Evolutionary conservation across 208 protist species (phyloP).

Genomic region (Leishmania aethiopica): DNA sequence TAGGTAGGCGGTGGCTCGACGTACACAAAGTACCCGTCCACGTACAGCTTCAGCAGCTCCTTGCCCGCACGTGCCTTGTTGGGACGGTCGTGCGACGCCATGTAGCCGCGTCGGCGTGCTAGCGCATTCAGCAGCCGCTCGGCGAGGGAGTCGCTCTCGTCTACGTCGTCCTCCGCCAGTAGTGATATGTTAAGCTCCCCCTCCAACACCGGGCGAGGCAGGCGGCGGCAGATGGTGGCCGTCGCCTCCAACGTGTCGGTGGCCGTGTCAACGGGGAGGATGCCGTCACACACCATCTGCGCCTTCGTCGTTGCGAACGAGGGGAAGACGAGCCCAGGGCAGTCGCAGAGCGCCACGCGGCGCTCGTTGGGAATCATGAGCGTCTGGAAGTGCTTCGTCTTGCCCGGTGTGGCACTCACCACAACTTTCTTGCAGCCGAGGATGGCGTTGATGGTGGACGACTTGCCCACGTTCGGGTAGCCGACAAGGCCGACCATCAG

Average conservation of each 20-base stretch:
- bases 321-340: slow-evolving; percentile 98
- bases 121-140: slow-evolving; percentile 85
- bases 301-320: slow-evolving; percentile 90
- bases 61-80: slow-evolving; percentile 93
- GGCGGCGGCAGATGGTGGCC: slow-evolving; percentile 58
- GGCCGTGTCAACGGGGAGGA: slow-evolving; percentile 94
- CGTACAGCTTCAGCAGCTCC: slow-evolving; percentile 96
- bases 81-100: slow-evolving; percentile 94
- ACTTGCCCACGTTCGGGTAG: slow-evolving; percentile 99
- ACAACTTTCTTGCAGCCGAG: slow-evolving; percentile 94
- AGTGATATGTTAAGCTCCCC: slow-evolving; percentile 64
- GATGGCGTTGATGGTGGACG: slow-evolving; percentile 97
- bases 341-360: slow-evolving; percentile 96
- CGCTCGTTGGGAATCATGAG: slow-evolving; percentile 92
- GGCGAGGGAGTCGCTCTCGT: slow-evolving; percentile 61
- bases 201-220: slow-evolving; percentile 73
- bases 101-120: slow-evolving; percentile 91
- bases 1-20: slow-evolving; percentile 83
- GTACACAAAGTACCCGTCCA: slow-evolving; percentile 85
- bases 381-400: slow-evolving; percentile 99
- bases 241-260: slow-evolving; percentile 73
- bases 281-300: slow-evolving; percentile 97
- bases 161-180: slow-evolving; percentile 61
- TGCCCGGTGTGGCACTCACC: slow-evolving; percentile 97
- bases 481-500: slow-evolving; percentile 96